Evolutionary conservation across 305 asterid species (phyloP), one percentile per base, ranked within the genome.

Genomic region (Rubia occidens): DNA sequence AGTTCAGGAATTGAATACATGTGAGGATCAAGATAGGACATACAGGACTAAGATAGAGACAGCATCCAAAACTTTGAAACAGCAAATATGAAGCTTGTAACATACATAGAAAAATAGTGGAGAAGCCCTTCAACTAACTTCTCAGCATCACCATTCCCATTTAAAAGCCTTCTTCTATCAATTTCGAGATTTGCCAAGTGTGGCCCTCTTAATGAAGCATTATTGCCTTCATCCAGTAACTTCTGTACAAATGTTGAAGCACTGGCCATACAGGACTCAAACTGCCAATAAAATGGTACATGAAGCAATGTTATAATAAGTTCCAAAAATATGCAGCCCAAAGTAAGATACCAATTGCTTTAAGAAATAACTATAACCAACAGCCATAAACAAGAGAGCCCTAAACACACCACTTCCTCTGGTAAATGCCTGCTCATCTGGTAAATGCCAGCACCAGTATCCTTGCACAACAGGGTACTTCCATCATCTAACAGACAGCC

Each of bases 401-500:
- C 75, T 77, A 77, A 64, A 77, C 78, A 71, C 82, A 95, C 97
- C 82, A 83, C 83, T 73, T 89, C 97, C 67, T 82, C 92, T 3
- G 91, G 59, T 72, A 89, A 81, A 67, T 62, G 80, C 82, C 75
- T 64, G 64, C 64, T 17, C 97, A 70, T 82, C 91, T 2, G 91
- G 56, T 71, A 89, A 80, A 68, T 60, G 80, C 82, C 76, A 68
- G 58, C 64, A 54, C 39, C 82, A 66, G 80, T 71, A 63, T 73
- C 88, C 76, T 72, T 68, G 78, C 77, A 75, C 74, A 82, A 75
- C 74, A 82, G 78, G 81, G 83, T 78, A 77, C 83, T 79, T 69
- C 74, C 95, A 76, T 95, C 96, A 83, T 89, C 98, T 81, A 95
- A 83, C 74, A 91, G 81, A 81, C 96, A 95, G 78, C 92, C 95